Conservation (phyloP, 305 asterid genomes). For the Fraxinus greggii region DNA sequence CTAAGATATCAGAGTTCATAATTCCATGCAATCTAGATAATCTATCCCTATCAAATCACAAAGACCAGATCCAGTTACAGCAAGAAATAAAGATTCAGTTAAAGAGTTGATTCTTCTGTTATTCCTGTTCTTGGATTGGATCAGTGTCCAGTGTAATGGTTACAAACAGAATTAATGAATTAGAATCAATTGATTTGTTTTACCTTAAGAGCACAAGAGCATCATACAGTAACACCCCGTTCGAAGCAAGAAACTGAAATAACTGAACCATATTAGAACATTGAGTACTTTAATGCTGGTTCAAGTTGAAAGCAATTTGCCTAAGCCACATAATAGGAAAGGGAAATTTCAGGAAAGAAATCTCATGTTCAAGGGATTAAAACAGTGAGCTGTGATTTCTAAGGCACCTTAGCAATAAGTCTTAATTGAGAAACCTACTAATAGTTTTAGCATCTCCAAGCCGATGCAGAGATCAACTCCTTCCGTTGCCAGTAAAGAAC, state of each 20-base stretch:
- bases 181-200: conserved; percentile 26
- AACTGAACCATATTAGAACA: conserved; percentile 31
- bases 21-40: background rate
- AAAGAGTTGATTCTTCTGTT: background rate
- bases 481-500: conserved; percentile 52
- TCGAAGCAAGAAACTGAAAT: conserved; percentile 21
- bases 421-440: background rate
- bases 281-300: conserved; percentile 32
- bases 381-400: conserved; percentile 19
- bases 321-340: conserved; percentile 39
- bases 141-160: background rate
- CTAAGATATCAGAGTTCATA: background rate
- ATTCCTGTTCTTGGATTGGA: conserved; percentile 1
- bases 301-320: conserved; percentile 36
- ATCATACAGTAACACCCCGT: conserved; percentile 13
- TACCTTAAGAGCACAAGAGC: background rate
- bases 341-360: conserved; percentile 31
- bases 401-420: conserved; percentile 25
- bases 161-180: conserved; percentile 9
- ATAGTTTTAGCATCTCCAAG: conserved; percentile 49
- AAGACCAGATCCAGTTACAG: background rate
- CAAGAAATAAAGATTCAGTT: background rate
- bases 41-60: background rate
- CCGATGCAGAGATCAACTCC: conserved; percentile 54
- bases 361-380: conserved; percentile 22